Evolutionary conservation across 2,329 filamentous ascomycete genomes (phyloP), one percentile per base, ranked within the genome.

Genomic region (Botrytis galanthina): DNA sequence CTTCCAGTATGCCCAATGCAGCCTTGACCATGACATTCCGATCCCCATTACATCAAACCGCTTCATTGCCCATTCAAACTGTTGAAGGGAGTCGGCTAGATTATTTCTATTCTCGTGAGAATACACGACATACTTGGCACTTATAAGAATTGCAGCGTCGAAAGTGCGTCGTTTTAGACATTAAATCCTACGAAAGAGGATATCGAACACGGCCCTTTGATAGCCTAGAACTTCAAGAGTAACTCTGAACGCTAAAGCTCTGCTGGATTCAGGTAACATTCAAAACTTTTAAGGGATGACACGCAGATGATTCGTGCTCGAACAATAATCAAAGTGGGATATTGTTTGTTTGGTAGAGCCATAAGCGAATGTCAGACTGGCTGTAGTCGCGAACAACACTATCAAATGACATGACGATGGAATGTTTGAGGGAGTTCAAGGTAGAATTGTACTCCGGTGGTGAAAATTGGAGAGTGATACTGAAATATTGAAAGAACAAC

Each of bases 81-180:
- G 87, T 77, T 87, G 86, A 9, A 87, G 86, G 84, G 86, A 84
- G 35, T 82, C 82, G 5, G 83, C 80, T 0, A 86, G 80, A 46
- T 86, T 80, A 37, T 87, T 85, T 5, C 81, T 78, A 73, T 89
- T 85, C 76, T 90, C 87, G 32, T 82, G 82, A 1, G 88, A 88
- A 75, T 89, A 89, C 10, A 90, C 79, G 59, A 90, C 89, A 78
- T 87, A 90, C 48, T 90, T 86, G 29, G 87, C 86, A 0, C 88
- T 86, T 73, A 90, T 83, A 73, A 91, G 83, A n/a, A 90, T 87
- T 37, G 90, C 85, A 26, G 89, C 88, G 77, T 91, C 89, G 73
- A 91, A 90, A 12, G 87, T 90, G 70, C 87, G 87, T 71, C 89
- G 90, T 78, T 90, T 90, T 5, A 91, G 82, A n/a, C 85, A 83